Evolutionary conservation across 164 flowering plant species (phyloP).

Genomic region (Warburgia ugandensis): DNA sequence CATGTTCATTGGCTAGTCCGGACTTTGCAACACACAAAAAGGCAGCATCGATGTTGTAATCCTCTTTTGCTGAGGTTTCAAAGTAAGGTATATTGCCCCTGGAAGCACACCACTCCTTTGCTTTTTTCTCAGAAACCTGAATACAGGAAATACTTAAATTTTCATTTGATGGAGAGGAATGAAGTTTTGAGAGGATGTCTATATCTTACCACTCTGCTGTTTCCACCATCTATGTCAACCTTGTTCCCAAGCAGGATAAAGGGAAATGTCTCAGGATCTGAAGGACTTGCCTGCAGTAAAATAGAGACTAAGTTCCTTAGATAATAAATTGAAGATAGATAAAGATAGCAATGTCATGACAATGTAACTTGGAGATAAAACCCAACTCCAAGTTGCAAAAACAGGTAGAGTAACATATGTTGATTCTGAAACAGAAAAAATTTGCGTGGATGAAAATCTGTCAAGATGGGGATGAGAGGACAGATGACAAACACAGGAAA

Average conservation of each 20-base stretch:
- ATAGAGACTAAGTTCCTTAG: not conserved
- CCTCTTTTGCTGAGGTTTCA: conserved; percentile 95
- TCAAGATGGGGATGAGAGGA: too few relatives aligned
- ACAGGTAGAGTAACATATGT: too few relatives aligned
- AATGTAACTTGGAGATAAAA: too few relatives aligned
- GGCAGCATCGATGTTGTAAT: conserved; percentile 82
- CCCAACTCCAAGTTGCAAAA: too few relatives aligned
- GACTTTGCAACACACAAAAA: conserved; percentile 76
- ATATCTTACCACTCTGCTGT: conserved; percentile 81
- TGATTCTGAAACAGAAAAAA: too few relatives aligned
- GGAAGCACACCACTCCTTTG: conserved; percentile 89
- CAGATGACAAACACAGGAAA: too few relatives aligned
- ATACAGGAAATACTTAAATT: not conserved
- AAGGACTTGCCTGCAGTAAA: conserved; percentile 64
- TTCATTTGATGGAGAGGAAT: not conserved
- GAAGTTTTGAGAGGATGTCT: not conserved
- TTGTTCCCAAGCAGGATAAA: conserved; percentile 89
- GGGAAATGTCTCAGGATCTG: conserved; percentile 71
- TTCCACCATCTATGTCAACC: conserved; percentile 92
- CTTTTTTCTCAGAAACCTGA: conserved; percentile 96
- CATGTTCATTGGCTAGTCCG: conserved; percentile 67
- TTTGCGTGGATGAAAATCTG: too few relatives aligned
- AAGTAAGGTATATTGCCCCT: conserved; percentile 90
- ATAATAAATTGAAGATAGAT: too few relatives aligned
- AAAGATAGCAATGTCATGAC: too few relatives aligned